Conservation (phyloP, 2,329 filamentous ascomycete genomes). For the Nemania sp. region DNA sequence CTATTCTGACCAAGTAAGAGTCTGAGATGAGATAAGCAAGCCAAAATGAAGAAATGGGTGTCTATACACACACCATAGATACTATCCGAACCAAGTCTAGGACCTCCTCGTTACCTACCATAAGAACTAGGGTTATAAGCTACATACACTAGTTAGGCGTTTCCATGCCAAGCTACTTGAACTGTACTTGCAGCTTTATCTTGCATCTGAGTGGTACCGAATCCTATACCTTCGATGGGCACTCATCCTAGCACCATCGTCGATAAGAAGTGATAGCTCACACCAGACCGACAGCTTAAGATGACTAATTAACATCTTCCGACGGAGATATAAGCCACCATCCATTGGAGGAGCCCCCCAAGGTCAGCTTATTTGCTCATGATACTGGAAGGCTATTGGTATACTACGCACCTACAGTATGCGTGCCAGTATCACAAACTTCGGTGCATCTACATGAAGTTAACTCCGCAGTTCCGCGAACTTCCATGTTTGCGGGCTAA, state of each 20-base stretch:
- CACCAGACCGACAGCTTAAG: neutral
- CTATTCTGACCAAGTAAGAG: slow-evolving; percentile 4
- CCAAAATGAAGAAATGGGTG: slow-evolving; percentile 4
- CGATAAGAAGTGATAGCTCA: slow-evolving; percentile 18
- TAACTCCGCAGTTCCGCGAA: slow-evolving; percentile 29
- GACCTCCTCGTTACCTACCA: slow-evolving; percentile 5
- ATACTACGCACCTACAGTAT: neutral
- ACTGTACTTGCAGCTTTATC: slow-evolving; percentile 33
- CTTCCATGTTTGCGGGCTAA: slow-evolving; percentile 1
- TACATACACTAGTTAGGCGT: neutral
- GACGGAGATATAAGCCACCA: neutral
- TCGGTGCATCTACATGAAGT: slow-evolving; percentile 23
- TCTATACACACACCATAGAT: no score
- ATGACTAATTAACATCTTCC: neutral
- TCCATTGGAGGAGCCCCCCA: neutral
- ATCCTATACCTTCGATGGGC: slow-evolving; percentile 19
- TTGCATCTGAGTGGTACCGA: slow-evolving; percentile 31
- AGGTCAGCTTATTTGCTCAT: neutral
- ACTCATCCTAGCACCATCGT: slow-evolving; percentile 7
- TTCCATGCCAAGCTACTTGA: slow-evolving; percentile 25
- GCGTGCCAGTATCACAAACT: no score
- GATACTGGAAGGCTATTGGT: neutral
- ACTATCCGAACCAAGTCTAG: no score
- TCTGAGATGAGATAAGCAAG: slow-evolving; percentile 32
- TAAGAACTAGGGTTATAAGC: slow-evolving; percentile 14